These are phyloP conservation scores for Melaleuca alternifolia DNA, from an alignment of 345 rosid genomes.

Conservation along the genomic window DNA sequence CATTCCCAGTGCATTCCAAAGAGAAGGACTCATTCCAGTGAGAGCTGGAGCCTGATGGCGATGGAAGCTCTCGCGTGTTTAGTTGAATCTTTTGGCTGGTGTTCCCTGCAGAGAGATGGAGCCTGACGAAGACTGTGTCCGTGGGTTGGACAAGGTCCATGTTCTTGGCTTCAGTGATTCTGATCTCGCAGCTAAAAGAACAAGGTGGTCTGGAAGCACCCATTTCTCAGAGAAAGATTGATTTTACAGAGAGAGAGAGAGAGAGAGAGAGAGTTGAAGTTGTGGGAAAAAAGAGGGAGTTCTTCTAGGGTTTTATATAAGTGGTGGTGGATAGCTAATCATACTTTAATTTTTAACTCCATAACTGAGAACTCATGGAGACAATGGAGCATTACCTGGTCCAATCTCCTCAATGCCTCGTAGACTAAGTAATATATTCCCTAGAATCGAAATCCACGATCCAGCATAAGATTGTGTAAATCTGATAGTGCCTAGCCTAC, in stretches of 20 bases:
- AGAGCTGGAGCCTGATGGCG: conserved; percentile 8
- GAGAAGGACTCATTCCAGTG: conserved; percentile 55
- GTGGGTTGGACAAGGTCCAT: conserved; percentile 21
- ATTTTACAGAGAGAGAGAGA: neutral
- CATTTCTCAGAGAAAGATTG: neutral
- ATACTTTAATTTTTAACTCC: neutral
- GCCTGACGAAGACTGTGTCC: conserved; percentile 47
- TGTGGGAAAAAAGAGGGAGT: neutral
- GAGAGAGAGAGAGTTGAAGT: neutral
- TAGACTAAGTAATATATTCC: neutral
- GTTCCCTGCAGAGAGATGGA: conserved; percentile 45
- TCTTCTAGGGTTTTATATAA: neutral
- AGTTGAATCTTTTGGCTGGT: conserved; percentile 35
- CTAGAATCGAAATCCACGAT: neutral
- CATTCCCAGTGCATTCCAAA: conserved; percentile 43
- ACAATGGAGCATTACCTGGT: neutral
- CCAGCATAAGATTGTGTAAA: neutral
- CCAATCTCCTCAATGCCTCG: neutral
- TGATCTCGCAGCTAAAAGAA: conserved; percentile 45
- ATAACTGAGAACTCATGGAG: neutral
- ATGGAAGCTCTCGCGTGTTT: conserved; percentile 35
- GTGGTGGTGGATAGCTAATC: neutral
- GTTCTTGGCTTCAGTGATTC: conserved; percentile 61
- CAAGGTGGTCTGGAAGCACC: neutral
- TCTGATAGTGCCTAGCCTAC: neutral